Percentiles rank a stretch among this genome's conserved stretches.
Evolutionary conservation across 192 early-diverging fungal species (phyloP).

Genomic region (Gamsiella multidivaricata): DNA sequence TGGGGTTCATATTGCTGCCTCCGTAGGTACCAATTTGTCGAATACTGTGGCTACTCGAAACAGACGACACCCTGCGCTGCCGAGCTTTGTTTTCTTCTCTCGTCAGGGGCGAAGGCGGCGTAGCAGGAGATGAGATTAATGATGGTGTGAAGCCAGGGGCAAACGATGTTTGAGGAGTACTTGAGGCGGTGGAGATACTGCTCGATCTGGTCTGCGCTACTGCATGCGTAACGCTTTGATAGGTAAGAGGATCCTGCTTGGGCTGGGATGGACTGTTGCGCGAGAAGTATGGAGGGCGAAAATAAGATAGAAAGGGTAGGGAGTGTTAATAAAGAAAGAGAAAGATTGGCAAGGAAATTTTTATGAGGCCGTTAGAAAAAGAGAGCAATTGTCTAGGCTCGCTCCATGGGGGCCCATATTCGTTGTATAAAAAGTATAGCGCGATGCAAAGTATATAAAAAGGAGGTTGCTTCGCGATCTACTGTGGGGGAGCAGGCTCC

Average conservation of each 20-base stretch:
- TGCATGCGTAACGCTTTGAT: background rate
- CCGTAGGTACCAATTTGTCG: slow-evolving; percentile 48
- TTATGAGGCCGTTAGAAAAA: background rate
- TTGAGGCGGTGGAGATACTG: background rate
- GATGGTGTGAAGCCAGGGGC: slow-evolving; percentile 10
- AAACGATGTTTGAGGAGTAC: slow-evolving; percentile 8
- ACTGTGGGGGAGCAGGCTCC: no score
- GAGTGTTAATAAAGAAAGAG: background rate
- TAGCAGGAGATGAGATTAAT: slow-evolving; percentile 11
- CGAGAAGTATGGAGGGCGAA: background rate
- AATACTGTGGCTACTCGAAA: slow-evolving; percentile 51
- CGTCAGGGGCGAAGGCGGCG: slow-evolving; percentile 12
- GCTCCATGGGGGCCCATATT: no score
- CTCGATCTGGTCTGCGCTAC: background rate
- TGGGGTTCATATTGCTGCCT: slow-evolving; percentile 14
- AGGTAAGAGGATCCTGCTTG: background rate
- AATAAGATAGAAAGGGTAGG: background rate
- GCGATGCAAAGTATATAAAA: no score
- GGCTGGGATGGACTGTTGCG: background rate
- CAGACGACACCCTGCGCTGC: slow-evolving; percentile 48
- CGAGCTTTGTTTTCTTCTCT: slow-evolving; percentile 24
- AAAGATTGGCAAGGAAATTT: background rate
- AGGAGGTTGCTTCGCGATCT: no score
- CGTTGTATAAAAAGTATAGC: no score
- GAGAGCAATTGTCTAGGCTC: no score